Base-by-base conservation (phyloP, 2,329 filamentous ascomycete genomes). In the Talaromyces sp. region DNA sequence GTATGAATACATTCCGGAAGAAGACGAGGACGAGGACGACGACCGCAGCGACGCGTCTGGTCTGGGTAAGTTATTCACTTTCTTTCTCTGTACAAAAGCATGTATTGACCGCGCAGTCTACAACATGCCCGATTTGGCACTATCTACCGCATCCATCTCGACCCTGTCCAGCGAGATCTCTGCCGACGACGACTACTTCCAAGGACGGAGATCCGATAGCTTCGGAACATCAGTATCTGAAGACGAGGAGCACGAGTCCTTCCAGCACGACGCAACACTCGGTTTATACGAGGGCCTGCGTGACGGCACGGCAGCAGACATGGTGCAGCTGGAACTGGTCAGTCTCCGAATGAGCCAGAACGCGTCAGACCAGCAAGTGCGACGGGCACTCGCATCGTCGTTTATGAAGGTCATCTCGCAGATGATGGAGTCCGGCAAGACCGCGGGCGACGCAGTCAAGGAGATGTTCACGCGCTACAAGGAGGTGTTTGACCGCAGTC, bases 311-410 rank as follows among this genome's bases (percentile, higher is more conserved):
- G 84, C 85, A 15, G 85, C 87, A 11, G 91, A 96, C 72, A 95
- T 96, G 65, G 93, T 96, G 70, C 92, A 93, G 73, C 85, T 98
- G 36, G 95, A 99, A 73, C 90, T 99, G 65, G 96, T 93, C 80
- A 91, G 92, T 54, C 82, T 98, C n/a, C 89, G 93, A 11, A 91
- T 99, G 74, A 89, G 88, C 59, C 91, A 90, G 69, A 92, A 98
- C 70, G 95, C 95, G 2, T 93, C 92, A 0, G 93, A 96, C 70
- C 84, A 88, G 66, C 90, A 95, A 74, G 91, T 98, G 70, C 90
- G 93, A 52, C 88, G 89, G 36, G 92, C 95, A 17, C 88, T 98
- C 27, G 91, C 91, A 2, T 86, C 88, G 2, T 90, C 93, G 0
- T 93, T 98, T 72, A 89, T 91, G 69, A 91, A 90, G 69, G 88